Evolutionary conservation across 768 basidiomycete genomes (phyloP), one percentile per base, ranked within the genome.

Genomic region (Psilocybe azurescens): DNA sequence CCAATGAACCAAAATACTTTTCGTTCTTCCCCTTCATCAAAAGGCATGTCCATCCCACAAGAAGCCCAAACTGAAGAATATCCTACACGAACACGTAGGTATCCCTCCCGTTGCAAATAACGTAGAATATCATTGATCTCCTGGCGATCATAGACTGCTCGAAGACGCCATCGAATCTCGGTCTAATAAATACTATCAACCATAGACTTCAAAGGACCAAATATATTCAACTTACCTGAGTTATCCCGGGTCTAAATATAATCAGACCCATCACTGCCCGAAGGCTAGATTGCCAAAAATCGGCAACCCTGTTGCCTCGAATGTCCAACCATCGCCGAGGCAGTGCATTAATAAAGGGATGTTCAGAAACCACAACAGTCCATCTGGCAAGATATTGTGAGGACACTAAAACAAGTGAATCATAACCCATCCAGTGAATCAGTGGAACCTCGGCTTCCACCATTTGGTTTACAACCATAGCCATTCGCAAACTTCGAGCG

Each of bases 261-360:
- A 94, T 71, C 28, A 86, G 73, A 7, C 89, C 85, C 56, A 88
- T 81, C 47, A 93, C 86, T 6, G 91, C 89, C 65, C 85, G 81
- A 49, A 89, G 69, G 6, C 87, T 91, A n/a, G 89, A 84, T 58
- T 85, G 81, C 93, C 93, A 94, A 39, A 83, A 81, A 59, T 88
- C 86, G 8, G 75, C 71, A 38, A 93, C 75, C 67, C 78, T 86
- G 14, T 67, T 67, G 3, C 93, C 93, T 16, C 77, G 76, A 58
- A 92, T 83, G 70, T 92, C 89, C 44, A 91, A 74, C 93, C 92
- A 94, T 16, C 92, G 85, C 36, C 91, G 81, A 46, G 93, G 92
- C 56, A 87, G 81, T 14, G 87, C 64, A 65, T 83, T 75, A 50
- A 71, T 75, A 44, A 79, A 70, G 7, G 75, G 84, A 52, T 73